These are phyloP conservation scores for Amphirosellinia nigrospora DNA, from an alignment of 495 filamentous ascomycete genomes.

Conservation along the genomic window DNA sequence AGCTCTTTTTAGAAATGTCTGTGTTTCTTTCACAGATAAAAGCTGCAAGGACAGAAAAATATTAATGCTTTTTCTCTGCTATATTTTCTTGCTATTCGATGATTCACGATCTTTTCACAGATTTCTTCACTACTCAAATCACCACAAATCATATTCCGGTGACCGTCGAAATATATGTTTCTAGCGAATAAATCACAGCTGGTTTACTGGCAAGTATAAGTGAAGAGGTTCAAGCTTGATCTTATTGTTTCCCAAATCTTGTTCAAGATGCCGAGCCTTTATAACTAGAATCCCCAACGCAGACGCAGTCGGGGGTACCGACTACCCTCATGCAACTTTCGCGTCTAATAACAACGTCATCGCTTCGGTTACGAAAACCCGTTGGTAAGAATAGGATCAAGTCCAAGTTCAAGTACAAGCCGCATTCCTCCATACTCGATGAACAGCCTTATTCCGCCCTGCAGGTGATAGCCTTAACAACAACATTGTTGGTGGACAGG, in stretches of 20 bases:
- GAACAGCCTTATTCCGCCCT: not conserved
- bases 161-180: not conserved
- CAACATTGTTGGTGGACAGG: conserved; percentile 23
- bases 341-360: not conserved
- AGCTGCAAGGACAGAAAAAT: not conserved
- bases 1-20: no score
- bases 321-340: not conserved
- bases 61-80: not conserved
- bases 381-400: not conserved
- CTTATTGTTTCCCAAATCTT: not conserved
- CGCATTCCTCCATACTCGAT: not conserved
- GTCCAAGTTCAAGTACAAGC: not conserved
- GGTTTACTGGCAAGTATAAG: not conserved
- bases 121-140: not conserved
- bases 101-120: not conserved
- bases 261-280: not conserved
- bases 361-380: not conserved
- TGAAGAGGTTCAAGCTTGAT: not conserved
- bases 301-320: not conserved
- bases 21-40: no score
- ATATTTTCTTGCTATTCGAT: not conserved
- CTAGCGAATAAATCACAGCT: not conserved
- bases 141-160: not conserved
- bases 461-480: conserved; percentile 13
- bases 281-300: not conserved